Base-by-base conservation (phyloP, 2,329 filamentous ascomycete species). In the Xylariales sp. region DNA sequence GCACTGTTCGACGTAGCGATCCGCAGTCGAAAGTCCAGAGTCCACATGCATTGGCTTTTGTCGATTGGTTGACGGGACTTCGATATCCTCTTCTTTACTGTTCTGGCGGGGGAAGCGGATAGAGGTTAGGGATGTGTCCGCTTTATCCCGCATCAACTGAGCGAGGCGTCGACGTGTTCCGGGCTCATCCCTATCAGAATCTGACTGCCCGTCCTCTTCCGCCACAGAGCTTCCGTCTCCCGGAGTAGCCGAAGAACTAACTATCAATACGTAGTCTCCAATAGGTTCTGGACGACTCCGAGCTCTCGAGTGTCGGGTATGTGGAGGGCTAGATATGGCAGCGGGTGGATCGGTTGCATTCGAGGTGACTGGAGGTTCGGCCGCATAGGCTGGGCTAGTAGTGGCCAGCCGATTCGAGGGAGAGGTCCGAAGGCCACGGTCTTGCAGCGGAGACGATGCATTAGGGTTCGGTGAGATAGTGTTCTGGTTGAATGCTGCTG, bases 381-480 rank as follows among this genome's bases (percentile, higher is more conserved):
- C 20, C 6, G 28, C 12, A 15, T 61, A 44, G 12, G 51, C 55
- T 0, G 71, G 69, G 37, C 70, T 74, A 5, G 71, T 74, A 5
- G 70, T 71, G 0, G 63, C 61, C 18, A 54, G 58, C 5, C 60
- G 51, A 27, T 59, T 56, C 9, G 65, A 62, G 3, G 73, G 70
- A 0, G 70, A 74, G 0, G 70, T 69, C 21, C 69, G 63, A 37
- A 73, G 63, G 12, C 66, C 65, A 19, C 70, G 66, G 25, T 70
- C 63, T 51, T 75, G 76, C 2, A 76, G 53, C 0, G 75, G 74
- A 1, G 75, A 79, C 0, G 62, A 68, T 31, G 64, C 53, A 2
- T 60, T 56, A n/a, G n/a, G n/a, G 31, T 70, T 71, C 1, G 73
- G 65, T 3, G 73, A 75, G 4, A 71, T 68, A 1, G 63, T 59